phyloP scores from a whole-genome alignment of 345 rosid species.

The Hibiscus mutabilis region DNA sequence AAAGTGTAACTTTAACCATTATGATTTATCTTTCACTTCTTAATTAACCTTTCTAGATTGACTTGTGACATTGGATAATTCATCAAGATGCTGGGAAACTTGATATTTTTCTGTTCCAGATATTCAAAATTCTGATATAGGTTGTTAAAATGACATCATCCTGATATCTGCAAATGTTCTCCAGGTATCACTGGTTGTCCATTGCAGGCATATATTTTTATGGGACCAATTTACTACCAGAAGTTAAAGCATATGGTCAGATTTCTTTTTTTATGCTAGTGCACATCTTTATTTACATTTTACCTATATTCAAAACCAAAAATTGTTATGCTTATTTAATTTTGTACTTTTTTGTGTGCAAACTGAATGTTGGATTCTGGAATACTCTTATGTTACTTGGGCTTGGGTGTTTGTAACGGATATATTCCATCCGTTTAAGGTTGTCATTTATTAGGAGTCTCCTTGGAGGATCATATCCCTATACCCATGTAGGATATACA shows the following conservation, averaged over 20 bases:
- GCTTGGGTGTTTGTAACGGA: not conserved
- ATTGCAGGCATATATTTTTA: slow-evolving; percentile 79
- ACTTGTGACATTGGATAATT: not conserved
- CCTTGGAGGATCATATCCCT: not conserved
- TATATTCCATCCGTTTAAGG: not conserved
- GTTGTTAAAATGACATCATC: not conserved
- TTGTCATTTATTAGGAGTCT: not conserved
- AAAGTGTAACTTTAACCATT: not conserved
- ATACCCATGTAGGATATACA: not conserved
- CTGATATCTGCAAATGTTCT: slow-evolving; percentile 24
- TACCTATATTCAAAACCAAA: not conserved
- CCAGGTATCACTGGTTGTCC: slow-evolving; percentile 88
- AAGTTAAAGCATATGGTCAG: slow-evolving; percentile 93
- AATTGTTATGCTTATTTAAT: not conserved
- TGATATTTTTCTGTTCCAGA: not conserved
- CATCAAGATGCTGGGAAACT: not conserved
- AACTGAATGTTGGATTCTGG: not conserved
- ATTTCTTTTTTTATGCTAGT: slow-evolving; percentile 12
- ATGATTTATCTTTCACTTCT: not conserved
- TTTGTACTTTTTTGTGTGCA: not conserved
- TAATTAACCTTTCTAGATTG: not conserved
- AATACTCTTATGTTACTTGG: not conserved
- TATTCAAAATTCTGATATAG: not conserved
- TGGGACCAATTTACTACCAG: slow-evolving; percentile 99
- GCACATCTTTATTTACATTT: not conserved